phyloP scores from a whole-genome alignment of 2,329 filamentous ascomycete species.

The Aspergillus uvarum region DNA sequence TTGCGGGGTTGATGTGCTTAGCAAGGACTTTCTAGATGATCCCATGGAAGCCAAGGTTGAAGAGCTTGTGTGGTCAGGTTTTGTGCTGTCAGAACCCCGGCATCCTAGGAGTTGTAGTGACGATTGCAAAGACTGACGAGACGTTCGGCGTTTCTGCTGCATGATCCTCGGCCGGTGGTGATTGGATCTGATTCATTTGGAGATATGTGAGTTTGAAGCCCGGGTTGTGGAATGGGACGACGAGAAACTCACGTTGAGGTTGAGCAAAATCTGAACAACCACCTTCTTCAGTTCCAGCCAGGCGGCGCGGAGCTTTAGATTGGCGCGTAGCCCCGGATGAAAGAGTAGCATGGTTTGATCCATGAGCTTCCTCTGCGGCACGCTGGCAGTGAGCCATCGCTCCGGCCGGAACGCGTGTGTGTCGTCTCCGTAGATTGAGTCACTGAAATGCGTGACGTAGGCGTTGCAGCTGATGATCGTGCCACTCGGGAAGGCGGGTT shows the following conservation, averaged over 20 bases:
- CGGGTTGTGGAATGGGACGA: neutral
- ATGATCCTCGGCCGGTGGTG: no score
- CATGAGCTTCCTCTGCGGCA: slow-evolving; percentile 11
- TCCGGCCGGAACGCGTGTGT: slow-evolving; percentile 13
- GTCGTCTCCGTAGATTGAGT: slow-evolving; percentile 10
- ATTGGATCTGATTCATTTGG: no score
- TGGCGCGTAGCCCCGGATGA: neutral
- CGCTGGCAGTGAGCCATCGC: slow-evolving; percentile 15
- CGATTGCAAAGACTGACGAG: no score
- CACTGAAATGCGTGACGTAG: slow-evolving; percentile 1
- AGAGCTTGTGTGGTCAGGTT: no score
- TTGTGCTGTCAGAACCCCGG: no score
- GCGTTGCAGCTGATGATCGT: slow-evolving; percentile 14
- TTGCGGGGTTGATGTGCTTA: no score
- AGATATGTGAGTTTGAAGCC: neutral
- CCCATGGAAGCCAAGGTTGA: no score
- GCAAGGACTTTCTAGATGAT: no score
- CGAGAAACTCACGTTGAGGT: slow-evolving; percentile 15
- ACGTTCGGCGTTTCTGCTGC: no score
- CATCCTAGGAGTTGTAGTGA: no score
- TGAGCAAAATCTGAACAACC: slow-evolving; percentile 13
- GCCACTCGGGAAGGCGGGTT: neutral
- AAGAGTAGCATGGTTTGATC: slow-evolving; percentile 9
- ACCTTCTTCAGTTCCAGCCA: slow-evolving; percentile 20
- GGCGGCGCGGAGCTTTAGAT: slow-evolving; percentile 2